phyloP scores from a whole-genome alignment of 371 early-diverging fungal genomes.

The Apophysomyces sp. region DNA sequence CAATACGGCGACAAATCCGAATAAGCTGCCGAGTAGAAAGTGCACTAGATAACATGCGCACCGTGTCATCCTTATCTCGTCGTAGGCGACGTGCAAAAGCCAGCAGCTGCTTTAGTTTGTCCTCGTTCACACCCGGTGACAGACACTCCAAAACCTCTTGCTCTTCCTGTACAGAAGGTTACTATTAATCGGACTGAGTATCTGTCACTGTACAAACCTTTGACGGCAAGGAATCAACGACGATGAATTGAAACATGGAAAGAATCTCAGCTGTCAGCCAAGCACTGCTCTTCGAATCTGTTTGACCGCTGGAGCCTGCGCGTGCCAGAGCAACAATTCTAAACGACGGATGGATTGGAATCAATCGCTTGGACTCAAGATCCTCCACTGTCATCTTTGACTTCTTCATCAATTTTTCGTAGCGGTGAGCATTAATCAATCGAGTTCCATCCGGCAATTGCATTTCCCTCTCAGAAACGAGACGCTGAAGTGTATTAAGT shows the following conservation, averaged over 20 bases:
- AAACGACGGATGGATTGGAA: constrained; percentile 75
- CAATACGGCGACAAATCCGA: constrained; percentile 72
- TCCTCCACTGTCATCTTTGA: constrained; percentile 45
- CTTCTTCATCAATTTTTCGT: constrained; percentile 53
- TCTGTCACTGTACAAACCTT: constrained; percentile 5
- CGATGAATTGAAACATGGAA: constrained; percentile 76
- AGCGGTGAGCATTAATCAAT: constrained; percentile 59
- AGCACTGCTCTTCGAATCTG: constrained; percentile 49
- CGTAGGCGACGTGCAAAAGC: constrained; percentile 66
- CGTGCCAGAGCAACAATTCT: constrained; percentile 75
- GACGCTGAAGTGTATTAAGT: constrained; percentile 66
- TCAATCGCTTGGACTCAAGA: constrained; percentile 48
- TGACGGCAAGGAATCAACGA: constrained; percentile 63
- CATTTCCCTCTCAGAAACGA: constrained; percentile 72
- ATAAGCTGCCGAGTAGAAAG: constrained; percentile 77
- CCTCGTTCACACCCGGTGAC: constrained; percentile 66
- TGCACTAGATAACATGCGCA: constrained; percentile 61
- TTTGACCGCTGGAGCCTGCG: constrained; percentile 49
- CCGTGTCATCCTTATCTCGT: constrained; percentile 65
- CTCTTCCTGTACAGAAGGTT: constrained; percentile 50
- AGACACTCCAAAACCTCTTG: constrained; percentile 55
- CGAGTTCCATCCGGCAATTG: constrained; percentile 74
- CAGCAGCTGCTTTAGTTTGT: constrained; percentile 55
- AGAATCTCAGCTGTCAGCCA: constrained; percentile 77
- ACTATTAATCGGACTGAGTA: background rate